These are phyloP conservation scores for Cutaneotrichosporon cyanovorans DNA, from an alignment of 1,284 basidiomycete genomes.

Conservation along the genomic window DNA sequence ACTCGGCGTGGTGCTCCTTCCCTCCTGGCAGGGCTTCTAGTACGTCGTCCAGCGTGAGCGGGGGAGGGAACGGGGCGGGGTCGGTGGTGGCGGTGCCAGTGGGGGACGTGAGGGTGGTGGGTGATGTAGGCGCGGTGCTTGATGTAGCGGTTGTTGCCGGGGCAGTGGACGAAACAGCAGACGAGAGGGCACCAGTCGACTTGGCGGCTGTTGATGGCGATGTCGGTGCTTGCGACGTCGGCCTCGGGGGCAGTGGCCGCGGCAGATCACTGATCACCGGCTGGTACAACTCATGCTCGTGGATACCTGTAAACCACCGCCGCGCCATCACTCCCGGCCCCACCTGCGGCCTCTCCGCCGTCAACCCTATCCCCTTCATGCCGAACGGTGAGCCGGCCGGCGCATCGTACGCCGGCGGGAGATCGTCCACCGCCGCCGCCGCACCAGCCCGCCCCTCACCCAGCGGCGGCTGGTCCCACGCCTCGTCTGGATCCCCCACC, in stretches of 20 bases:
- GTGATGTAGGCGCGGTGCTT: not conserved
- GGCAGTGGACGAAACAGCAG: not conserved
- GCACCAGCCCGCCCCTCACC: too few species aligned
- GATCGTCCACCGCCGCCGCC: too few species aligned
- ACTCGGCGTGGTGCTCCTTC: constrained; percentile 18
- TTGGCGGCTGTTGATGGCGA: too few species aligned
- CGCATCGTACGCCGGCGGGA: not conserved
- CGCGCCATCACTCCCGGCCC: constrained; percentile 30
- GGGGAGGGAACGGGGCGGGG: constrained; percentile 4
- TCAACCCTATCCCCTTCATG: too few species aligned
- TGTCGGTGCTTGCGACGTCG: not conserved
- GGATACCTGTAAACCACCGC: constrained; percentile 22
- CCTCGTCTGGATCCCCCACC: constrained; percentile 15
- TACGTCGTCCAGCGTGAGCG: constrained; percentile 22
- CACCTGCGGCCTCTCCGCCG: constrained; percentile 26
- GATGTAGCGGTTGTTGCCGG: not conserved
- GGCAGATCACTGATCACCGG: constrained; percentile 28
- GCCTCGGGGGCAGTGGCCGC: not conserved
- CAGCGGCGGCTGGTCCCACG: not conserved
- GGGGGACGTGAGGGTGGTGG: too few species aligned
- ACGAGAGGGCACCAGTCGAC: too few species aligned
- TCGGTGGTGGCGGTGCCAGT: too few species aligned
- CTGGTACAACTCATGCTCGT: constrained; percentile 31
- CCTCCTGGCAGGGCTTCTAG: constrained; percentile 33
- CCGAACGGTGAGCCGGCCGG: not conserved